Conservation (phyloP, 1,284 basidiomycete genomes). For the Ustilago loliicola region DNA sequence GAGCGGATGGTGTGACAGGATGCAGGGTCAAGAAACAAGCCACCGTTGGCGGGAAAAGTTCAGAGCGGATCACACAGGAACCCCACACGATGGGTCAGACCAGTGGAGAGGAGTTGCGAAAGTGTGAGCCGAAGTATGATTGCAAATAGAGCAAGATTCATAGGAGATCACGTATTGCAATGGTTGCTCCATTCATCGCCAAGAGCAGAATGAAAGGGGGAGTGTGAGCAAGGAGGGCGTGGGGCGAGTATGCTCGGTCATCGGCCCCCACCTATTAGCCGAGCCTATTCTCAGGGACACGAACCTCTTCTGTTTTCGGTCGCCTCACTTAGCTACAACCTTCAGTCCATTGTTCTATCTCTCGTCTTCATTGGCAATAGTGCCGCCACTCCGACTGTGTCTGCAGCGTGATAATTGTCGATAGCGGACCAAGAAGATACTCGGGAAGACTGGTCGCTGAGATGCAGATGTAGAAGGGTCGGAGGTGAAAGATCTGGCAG, state of each 20-base stretch:
- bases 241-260: not conserved
- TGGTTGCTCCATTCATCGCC: not conserved
- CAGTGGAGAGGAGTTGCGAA: not conserved
- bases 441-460: no score
- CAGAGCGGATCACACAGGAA: not conserved
- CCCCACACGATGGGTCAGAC: not conserved
- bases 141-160: conserved; percentile 14
- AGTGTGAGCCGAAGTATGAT: not conserved
- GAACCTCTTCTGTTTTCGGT: not conserved
- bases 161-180: conserved; percentile 4
- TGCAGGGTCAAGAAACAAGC: not conserved
- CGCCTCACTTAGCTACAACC: not conserved
- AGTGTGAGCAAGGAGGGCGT: not conserved
- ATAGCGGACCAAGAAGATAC: no score
- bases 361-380: no score
- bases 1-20: not conserved
- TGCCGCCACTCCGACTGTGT: not conserved
- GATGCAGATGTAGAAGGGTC: not conserved
- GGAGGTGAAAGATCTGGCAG: not conserved
- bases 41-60: not conserved
- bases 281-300: not conserved
- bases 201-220: not conserved
- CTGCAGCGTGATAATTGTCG: not conserved
- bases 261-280: conserved; percentile 1
- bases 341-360: not conserved